These are phyloP conservation scores for Trichophyton schoenleinii DNA, from an alignment of 2,329 filamentous ascomycete genomes.

Conservation along the genomic window DNA sequence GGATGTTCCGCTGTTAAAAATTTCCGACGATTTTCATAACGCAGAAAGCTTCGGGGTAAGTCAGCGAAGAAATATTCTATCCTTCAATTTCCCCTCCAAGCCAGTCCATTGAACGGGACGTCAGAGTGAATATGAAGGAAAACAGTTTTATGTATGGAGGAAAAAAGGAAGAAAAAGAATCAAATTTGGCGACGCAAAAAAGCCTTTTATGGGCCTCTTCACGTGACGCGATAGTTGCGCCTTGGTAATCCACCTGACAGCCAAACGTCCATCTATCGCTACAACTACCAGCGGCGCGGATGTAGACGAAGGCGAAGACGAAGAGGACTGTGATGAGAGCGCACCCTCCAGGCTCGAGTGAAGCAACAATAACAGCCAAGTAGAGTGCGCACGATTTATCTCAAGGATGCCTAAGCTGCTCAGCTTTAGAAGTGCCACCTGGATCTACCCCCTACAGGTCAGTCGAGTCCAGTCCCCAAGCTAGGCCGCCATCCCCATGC, in stretches of 20 bases:
- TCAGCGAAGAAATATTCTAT: conserved; percentile 28
- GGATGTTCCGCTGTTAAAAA: conserved; percentile 32
- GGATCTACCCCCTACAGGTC: conserved; percentile 39
- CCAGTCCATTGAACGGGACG: conserved; percentile 27
- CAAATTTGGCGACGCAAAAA: conserved; percentile 15
- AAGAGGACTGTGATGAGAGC: background rate
- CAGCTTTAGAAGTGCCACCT: conserved; percentile 27
- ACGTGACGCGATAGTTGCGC: conserved; percentile 4
- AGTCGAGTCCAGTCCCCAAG: conserved; percentile 11
- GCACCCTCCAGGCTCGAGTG: background rate
- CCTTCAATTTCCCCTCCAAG: conserved; percentile 38
- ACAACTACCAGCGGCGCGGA: background rate
- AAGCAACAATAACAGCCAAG: background rate
- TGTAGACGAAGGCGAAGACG: background rate
- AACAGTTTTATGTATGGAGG: conserved; percentile 29
- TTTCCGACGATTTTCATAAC: conserved; percentile 37
- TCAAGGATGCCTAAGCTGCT: conserved; percentile 1
- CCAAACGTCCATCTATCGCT: background rate
- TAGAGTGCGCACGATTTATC: background rate
- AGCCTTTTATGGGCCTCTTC: conserved; percentile 17
- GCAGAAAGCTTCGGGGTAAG: conserved; percentile 36
- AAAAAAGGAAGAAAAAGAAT: conserved; percentile 22
- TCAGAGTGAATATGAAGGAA: conserved; percentile 38
- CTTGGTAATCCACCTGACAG: background rate
- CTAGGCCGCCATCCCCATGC: background rate